A percentile compares a stretch with the other conserved stretches of the same genome.
These are phyloP conservation scores for Pichia sp. DNA, from an alignment of 1,139 yeast genomes.

Conservation along the genomic window DNA sequence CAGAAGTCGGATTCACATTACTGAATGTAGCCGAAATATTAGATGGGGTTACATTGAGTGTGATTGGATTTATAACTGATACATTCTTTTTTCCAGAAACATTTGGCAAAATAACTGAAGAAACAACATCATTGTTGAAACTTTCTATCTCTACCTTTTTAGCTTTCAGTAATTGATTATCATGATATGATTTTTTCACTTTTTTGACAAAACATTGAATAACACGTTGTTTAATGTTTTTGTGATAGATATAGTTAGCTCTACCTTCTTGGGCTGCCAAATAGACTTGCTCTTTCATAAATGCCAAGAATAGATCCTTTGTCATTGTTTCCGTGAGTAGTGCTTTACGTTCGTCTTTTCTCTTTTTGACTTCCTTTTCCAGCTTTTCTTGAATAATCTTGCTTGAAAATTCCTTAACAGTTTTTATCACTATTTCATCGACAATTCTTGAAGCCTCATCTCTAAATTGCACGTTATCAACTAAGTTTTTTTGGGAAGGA, in stretches of 20 bases:
- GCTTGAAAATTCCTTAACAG: constrained; percentile 31
- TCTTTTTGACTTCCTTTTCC: constrained; percentile 21
- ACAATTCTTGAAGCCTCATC: constrained; percentile 25
- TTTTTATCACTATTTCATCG: constrained; percentile 30
- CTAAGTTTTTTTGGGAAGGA: constrained; percentile 14
- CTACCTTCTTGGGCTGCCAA: constrained; percentile 35
- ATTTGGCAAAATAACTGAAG: neutral
- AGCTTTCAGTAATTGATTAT: constrained; percentile 31
- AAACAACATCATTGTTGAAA: constrained; percentile 17
- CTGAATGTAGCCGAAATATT: constrained; percentile 1
- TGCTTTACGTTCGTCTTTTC: constrained; percentile 29
- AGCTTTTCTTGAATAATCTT: constrained; percentile 29
- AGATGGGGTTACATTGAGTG: neutral
- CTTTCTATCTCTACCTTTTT: constrained; percentile 39
- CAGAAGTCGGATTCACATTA: neutral
- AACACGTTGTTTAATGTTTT: constrained; percentile 22
- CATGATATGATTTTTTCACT: constrained; percentile 28
- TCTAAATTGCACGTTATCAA: constrained; percentile 16
- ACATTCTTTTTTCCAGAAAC: neutral
- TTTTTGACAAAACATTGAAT: constrained; percentile 26
- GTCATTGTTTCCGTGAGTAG: constrained; percentile 35
- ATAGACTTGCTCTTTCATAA: constrained; percentile 50
- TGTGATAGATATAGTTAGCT: constrained; percentile 25
- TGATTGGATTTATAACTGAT: neutral
- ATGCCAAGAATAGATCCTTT: constrained; percentile 49